Evolutionary conservation across 1,139 yeast species (phyloP).

Genomic region (Kurtzmaniella quercitrusa): DNA sequence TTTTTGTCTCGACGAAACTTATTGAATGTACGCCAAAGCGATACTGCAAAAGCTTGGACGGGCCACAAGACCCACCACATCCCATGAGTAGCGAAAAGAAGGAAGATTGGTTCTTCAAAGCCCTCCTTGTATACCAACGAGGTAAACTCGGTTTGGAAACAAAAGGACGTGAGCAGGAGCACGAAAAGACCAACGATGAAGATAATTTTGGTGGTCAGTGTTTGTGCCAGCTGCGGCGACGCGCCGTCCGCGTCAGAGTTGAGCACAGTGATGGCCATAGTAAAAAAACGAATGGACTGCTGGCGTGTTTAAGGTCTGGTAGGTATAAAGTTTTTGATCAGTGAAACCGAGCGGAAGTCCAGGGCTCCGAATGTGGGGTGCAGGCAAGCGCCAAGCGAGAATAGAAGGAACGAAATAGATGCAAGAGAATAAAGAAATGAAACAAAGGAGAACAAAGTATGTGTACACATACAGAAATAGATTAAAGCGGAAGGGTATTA

Average conservation of each 20-base stretch:
- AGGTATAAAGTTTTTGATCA: neutral
- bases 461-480: too few relatives aligned
- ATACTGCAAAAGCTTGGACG: slow-evolving; percentile 52
- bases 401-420: neutral
- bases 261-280: slow-evolving; percentile 17
- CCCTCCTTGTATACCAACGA: slow-evolving; percentile 60
- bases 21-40: slow-evolving; percentile 37
- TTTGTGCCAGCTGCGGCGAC: neutral
- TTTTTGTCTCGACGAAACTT: slow-evolving; percentile 15
- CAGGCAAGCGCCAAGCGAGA: neutral
- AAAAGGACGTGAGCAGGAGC: slow-evolving; percentile 62
- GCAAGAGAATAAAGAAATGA: neutral
- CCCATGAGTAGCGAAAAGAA: slow-evolving; percentile 71
- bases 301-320: neutral
- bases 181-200: slow-evolving; percentile 57
- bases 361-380: neutral
- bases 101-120: slow-evolving; percentile 67
- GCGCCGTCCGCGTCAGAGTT: slow-evolving; percentile 6
- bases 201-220: slow-evolving; percentile 36
- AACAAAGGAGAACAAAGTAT: neutral
- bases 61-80: slow-evolving; percentile 80
- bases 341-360: neutral
- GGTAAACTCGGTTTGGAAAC: slow-evolving; percentile 77
- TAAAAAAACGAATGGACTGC: neutral
- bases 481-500: too few relatives aligned